Percentiles rank a stretch among this genome's conserved stretches.
Evolutionary conservation across 768 basidiomycete genomes (phyloP).

Genomic region (Xerocomellus amylosporus): DNA sequence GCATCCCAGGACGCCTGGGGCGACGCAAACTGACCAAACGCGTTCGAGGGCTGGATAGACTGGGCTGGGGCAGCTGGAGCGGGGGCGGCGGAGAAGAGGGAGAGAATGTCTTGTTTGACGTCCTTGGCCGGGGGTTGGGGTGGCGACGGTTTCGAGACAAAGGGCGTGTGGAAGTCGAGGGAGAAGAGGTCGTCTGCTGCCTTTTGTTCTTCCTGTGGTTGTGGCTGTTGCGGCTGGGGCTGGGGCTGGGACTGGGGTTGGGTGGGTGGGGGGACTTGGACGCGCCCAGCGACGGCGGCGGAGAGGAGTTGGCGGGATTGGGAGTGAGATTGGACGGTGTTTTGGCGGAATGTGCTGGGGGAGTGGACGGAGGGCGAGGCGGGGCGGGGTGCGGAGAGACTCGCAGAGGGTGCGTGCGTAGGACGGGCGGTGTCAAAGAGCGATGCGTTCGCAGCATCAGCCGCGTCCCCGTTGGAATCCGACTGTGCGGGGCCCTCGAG

Average conservation of each 20-base stretch:
- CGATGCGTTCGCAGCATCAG: background rate
- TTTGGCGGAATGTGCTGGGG: constrained; percentile 25
- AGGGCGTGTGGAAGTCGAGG: constrained; percentile 77
- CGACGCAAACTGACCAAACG: constrained; percentile 39
- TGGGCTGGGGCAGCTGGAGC: constrained; percentile 27
- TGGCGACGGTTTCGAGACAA: constrained; percentile 24
- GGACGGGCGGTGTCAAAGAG: constrained; percentile 10
- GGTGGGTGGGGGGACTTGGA: constrained; percentile 6
- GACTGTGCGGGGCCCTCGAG: constrained; percentile 48
- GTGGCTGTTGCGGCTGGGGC: constrained; percentile 17
- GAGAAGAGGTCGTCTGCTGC: constrained; percentile 71
- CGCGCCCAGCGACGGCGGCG: constrained; percentile 39
- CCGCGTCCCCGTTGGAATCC: constrained; percentile 9
- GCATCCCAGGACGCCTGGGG: constrained; percentile 27
- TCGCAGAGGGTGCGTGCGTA: background rate
- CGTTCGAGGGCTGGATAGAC: constrained; percentile 21
- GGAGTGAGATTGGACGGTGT: constrained; percentile 8
- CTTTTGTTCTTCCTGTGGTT: constrained; percentile 32
- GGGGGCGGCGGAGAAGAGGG: constrained; percentile 61
- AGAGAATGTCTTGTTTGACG: constrained; percentile 82
- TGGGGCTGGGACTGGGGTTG: constrained; percentile 9
- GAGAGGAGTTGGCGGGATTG: constrained; percentile 31
- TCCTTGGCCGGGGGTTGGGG: constrained; percentile 54
- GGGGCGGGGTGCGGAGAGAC: constrained; percentile 26
- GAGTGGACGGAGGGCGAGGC: constrained; percentile 28